phyloP scores from a whole-genome alignment of 176 grass and related monocot genomes.

The Rhynchospora pubera region DNA sequence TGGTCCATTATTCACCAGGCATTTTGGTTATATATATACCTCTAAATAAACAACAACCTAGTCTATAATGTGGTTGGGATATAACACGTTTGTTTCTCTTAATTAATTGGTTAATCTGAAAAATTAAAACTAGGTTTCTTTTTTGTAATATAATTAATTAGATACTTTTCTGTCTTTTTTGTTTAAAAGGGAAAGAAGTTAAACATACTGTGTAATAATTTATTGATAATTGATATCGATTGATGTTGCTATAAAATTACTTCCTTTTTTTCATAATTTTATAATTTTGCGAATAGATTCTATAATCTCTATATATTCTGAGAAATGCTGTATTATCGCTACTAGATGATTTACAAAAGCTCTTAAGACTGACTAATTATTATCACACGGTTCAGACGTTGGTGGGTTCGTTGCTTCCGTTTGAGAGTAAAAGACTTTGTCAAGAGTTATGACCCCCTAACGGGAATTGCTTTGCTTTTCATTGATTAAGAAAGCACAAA shows the following conservation, averaged over 20 bases:
- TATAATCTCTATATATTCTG: neutral
- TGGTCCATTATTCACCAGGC: neutral
- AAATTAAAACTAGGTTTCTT: neutral
- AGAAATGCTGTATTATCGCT: neutral
- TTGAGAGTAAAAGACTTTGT: neutral
- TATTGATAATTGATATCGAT: neutral
- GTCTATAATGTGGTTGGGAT: neutral
- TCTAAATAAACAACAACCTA: neutral
- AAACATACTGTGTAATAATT: neutral
- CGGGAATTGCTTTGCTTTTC: too few species aligned
- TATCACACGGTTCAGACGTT: neutral
- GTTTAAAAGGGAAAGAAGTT: neutral
- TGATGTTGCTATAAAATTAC: neutral
- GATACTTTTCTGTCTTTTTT: neutral
- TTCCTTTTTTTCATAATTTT: neutral
- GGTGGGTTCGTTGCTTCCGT: neutral
- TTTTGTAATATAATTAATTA: neutral
- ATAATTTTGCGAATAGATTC: neutral
- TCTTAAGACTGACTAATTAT: neutral
- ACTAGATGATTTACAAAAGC: neutral
- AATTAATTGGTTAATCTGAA: too few species aligned
- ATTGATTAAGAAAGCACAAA: too few species aligned
- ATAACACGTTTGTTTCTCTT: neutral
- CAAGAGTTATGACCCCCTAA: too few species aligned
- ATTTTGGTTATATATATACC: neutral